Evolutionary conservation across 371 early-diverging fungal species (phyloP).

Genomic region (Funneliformis caledonium): DNA sequence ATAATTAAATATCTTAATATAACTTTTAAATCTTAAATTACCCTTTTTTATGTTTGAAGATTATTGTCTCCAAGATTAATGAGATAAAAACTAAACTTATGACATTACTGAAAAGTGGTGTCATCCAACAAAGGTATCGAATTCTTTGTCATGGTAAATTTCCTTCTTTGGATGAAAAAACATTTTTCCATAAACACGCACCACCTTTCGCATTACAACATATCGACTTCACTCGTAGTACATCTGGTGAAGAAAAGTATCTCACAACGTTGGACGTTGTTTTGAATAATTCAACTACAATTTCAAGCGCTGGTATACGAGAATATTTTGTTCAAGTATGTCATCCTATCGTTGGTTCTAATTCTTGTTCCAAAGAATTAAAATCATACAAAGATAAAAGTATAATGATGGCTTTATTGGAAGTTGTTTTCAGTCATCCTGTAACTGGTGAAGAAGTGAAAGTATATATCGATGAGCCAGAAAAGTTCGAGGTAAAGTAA

Average conservation of each 20-base stretch:
- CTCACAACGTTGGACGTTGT: constrained; percentile 9
- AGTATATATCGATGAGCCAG: not conserved
- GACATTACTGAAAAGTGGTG: not conserved
- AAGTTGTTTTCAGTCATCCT: constrained; percentile 27
- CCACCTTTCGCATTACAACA: constrained; percentile 6
- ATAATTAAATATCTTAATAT: not conserved
- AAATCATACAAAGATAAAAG: constrained; percentile 23
- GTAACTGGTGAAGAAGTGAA: not conserved
- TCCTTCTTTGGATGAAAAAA: not conserved
- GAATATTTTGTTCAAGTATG: constrained; percentile 8
- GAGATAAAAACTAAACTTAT: constrained; percentile 17
- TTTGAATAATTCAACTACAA: not conserved
- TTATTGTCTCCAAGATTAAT: constrained; percentile 11
- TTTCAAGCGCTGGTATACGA: not conserved
- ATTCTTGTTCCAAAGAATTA: constrained; percentile 7
- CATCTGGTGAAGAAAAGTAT: constrained; percentile 20
- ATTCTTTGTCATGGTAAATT: constrained; percentile 28
- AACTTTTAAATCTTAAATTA: not conserved
- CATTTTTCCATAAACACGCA: not conserved
- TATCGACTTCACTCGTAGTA: not conserved
- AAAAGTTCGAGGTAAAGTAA: constrained; percentile 15
- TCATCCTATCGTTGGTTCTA: constrained; percentile 28
- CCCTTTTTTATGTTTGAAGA: constrained; percentile 7
- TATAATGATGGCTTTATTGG: constrained; percentile 32
- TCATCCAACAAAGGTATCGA: constrained; percentile 15